Percentiles rank a stretch among this genome's conserved stretches.
phyloP scores from a whole-genome alignment of 2,329 filamentous ascomycete species.

The Arthrobotrys entomopaga region DNA sequence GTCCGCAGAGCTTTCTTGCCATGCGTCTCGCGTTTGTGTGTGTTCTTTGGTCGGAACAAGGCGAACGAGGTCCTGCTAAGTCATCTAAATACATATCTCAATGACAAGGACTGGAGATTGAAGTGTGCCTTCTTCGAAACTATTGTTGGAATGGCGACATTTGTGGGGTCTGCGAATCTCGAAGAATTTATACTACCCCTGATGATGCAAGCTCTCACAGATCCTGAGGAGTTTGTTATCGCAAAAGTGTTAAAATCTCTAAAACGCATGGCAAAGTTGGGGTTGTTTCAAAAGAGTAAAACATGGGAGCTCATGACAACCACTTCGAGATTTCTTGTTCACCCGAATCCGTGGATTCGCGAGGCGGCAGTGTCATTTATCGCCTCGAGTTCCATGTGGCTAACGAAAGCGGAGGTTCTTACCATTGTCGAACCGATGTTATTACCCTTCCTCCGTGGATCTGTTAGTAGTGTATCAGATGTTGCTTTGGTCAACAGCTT shows the following conservation, averaged over 20 bases:
- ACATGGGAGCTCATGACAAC: constrained; percentile 89
- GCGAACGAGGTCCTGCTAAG: constrained; percentile 96
- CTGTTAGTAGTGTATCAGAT: constrained; percentile 65
- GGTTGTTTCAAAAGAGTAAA: constrained; percentile 83
- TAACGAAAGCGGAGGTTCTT: constrained; percentile 81
- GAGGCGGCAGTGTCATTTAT: constrained; percentile 89
- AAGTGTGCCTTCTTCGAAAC: constrained; percentile 97
- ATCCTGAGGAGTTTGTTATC: constrained; percentile 92
- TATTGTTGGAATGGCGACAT: constrained; percentile 89
- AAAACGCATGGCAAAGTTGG: constrained; percentile 85
- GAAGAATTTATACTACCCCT: constrained; percentile 96
- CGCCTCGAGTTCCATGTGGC: constrained; percentile 76
- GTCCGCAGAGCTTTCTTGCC: constrained; percentile 90
- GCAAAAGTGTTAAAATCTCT: constrained; percentile 89
- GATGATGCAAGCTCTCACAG: constrained; percentile 93
- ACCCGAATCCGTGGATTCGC: constrained; percentile 94
- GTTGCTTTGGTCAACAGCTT: constrained; percentile 68
- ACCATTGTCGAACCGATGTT: constrained; percentile 85
- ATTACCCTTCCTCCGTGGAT: constrained; percentile 80
- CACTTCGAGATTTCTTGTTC: constrained; percentile 84
- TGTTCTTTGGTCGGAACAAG: constrained; percentile 92
- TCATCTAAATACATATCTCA: constrained; percentile 95
- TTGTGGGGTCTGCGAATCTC: constrained; percentile 85
- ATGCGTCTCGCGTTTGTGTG: constrained; percentile 89
- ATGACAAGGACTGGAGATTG: constrained; percentile 94